Percentiles rank a stretch among this genome's conserved stretches.
Evolutionary conservation across 1,284 basidiomycete species (phyloP).

Genomic region (Papiliotrema nemorosa): DNA sequence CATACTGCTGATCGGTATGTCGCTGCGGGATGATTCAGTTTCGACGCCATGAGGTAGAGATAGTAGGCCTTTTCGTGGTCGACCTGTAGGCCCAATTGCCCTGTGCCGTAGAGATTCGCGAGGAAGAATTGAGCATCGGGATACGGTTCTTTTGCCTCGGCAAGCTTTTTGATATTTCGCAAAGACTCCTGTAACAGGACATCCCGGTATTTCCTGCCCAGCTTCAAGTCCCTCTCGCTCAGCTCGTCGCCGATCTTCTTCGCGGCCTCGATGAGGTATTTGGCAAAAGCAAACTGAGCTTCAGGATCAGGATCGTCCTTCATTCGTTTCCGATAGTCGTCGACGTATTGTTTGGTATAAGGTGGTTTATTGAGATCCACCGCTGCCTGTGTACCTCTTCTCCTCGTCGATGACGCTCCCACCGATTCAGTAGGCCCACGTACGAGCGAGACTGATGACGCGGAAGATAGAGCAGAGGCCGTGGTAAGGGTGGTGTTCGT

Average conservation of each 20-base stretch:
- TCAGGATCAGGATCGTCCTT: conserved; percentile 98
- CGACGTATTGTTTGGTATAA: conserved; percentile 93
- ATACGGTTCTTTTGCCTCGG: conserved; percentile 62
- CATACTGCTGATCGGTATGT: conserved; percentile 98
- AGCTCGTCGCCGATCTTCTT: conserved; percentile 87
- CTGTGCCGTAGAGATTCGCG: conserved; percentile 95
- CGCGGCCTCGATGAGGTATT: conserved; percentile 98
- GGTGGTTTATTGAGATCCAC: conserved; percentile 82
- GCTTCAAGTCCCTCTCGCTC: conserved; percentile 47
- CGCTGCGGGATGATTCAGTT: conserved; percentile 92
- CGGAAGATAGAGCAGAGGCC: conserved; percentile 36
- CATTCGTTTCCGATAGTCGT: conserved; percentile 93
- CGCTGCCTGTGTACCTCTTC: conserved; percentile 58
- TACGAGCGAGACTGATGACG: conserved; percentile 32
- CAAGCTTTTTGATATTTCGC: conserved; percentile 83
- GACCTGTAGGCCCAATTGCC: conserved; percentile 86
- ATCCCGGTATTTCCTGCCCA: conserved; percentile 80
- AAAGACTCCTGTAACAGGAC: conserved; percentile 80
- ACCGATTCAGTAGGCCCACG: conserved; percentile 53
- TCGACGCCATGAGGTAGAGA: conserved; percentile 95
- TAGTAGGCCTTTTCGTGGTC: conserved; percentile 98
- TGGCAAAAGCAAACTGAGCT: conserved; percentile 95
- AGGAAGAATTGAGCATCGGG: conserved; percentile 99
- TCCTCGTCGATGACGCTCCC: conserved; percentile 51
- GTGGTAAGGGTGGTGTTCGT: conserved; percentile 35